These are phyloP conservation scores for Pseudotsuga menziesii DNA, from an alignment of 75 land plant species.

Conservation along the genomic window DNA sequence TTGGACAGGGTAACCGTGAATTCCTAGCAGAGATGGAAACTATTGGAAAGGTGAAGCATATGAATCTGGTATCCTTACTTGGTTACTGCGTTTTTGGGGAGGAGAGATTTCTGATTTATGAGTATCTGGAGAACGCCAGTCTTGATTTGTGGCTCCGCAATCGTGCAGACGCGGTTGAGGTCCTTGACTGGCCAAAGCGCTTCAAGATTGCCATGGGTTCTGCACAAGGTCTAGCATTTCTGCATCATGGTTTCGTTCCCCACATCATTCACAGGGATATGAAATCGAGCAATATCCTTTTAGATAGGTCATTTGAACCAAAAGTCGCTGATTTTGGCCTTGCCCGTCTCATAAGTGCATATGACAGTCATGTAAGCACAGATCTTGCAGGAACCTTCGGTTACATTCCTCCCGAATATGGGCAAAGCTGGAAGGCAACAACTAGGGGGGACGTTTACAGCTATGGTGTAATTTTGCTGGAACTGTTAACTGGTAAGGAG, in stretches of 20 bases:
- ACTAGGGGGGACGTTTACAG: conserved; percentile 67
- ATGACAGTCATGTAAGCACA: conserved; percentile 68
- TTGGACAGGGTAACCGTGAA: conserved; percentile 39
- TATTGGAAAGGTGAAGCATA: conserved; percentile 60
- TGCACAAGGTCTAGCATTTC: conserved; percentile 56
- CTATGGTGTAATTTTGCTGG: conserved; percentile 63
- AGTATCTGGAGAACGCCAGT: conserved; percentile 69
- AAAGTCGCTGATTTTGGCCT: conserved; percentile 67
- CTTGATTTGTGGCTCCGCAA: conserved; percentile 58
- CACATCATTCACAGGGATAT: conserved; percentile 70
- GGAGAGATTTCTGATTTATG: conserved; percentile 57
- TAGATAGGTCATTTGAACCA: conserved; percentile 49
- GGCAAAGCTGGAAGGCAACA: conserved; percentile 46
- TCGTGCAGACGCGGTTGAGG: conserved; percentile 37
- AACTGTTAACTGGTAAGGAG: conserved; percentile 52
- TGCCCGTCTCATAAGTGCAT: conserved; percentile 60
- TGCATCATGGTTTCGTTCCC: conserved; percentile 63
- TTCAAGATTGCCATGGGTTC: conserved; percentile 52
- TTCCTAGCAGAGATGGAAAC: conserved; percentile 71
- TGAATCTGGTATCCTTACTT: conserved; percentile 49
- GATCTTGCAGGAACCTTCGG: conserved; percentile 67
- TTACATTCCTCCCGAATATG: conserved; percentile 68
- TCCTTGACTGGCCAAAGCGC: conserved; percentile 42
- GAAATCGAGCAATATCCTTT: conserved; percentile 72
- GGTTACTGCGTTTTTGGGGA: conserved; percentile 61